Evolutionary conservation across 2,329 filamentous ascomycete species (phyloP).

Genomic region (Emergomyces pasteurianus): DNA sequence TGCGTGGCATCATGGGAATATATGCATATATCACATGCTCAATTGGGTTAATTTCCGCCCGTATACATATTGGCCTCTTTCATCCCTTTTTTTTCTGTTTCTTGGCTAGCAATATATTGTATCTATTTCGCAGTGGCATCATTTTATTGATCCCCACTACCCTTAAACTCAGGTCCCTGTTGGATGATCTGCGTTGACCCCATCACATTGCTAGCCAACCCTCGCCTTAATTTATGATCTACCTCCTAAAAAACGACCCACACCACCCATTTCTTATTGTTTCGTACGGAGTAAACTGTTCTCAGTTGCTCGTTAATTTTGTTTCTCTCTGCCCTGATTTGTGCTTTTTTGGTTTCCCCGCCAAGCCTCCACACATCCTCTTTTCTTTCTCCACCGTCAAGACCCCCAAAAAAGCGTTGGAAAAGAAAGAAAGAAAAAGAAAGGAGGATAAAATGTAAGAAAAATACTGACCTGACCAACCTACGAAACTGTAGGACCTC

Average conservation of each 20-base stretch:
- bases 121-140: background rate
- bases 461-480: background rate
- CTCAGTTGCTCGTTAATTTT: background rate
- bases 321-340: background rate
- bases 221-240: background rate
- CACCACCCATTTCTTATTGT: background rate
- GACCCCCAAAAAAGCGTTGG: too few species aligned
- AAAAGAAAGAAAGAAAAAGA: constrained; percentile 5
- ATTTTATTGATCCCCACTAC: background rate
- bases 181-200: background rate
- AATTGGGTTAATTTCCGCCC: background rate
- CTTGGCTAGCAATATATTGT: background rate
- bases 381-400: background rate
- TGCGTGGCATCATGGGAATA: background rate
- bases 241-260: background rate
- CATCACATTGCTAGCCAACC: background rate
- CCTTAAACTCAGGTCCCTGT: background rate
- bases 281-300: background rate
- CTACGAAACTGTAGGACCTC: constrained; percentile 28
- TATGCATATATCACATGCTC: background rate
- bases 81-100: background rate
- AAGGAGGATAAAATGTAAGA: background rate
- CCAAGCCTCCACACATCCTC: background rate
- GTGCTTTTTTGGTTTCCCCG: background rate
- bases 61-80: background rate